Conservation (phyloP, 805 yeast genomes). For the Torulaspora delbrueckii region DNA sequence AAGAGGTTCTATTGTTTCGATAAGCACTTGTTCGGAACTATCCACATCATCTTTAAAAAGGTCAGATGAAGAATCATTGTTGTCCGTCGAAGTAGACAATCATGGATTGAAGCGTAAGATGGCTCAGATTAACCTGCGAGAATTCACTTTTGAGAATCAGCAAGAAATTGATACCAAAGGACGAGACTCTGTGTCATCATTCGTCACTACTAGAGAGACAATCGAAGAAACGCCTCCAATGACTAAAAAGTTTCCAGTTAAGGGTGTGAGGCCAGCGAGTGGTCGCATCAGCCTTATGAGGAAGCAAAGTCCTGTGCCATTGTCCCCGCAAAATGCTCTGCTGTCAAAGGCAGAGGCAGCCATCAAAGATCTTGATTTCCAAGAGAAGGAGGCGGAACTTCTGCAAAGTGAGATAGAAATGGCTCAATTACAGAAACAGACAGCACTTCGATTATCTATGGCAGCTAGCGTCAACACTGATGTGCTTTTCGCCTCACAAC, state of each 20-base stretch:
- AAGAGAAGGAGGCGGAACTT: constrained; percentile 21
- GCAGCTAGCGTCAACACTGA: constrained; percentile 25
- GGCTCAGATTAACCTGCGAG: constrained; percentile 47
- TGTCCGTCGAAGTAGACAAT: not conserved
- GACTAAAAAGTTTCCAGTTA: not conserved
- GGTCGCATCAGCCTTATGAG: constrained; percentile 32
- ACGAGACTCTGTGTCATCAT: constrained; percentile 8
- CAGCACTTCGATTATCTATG: constrained; percentile 9
- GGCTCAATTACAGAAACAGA: constrained; percentile 14
- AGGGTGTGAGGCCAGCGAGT: constrained; percentile 27
- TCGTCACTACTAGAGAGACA: constrained; percentile 19
- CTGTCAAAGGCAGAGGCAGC: constrained; percentile 5
- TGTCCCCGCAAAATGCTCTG: constrained; percentile 2
- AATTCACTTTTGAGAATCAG: constrained; percentile 36
- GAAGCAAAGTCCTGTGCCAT: constrained; percentile 10
- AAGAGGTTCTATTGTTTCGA: constrained; percentile 38
- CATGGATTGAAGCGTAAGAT: constrained; percentile 43
- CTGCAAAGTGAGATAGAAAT: constrained; percentile 21
- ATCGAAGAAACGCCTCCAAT: constrained; percentile 9
- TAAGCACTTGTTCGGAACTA: constrained; percentile 56
- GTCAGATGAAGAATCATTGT: not conserved
- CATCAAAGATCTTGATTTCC: constrained; percentile 13
- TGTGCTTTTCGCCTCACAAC: constrained; percentile 20
- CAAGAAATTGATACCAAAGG: constrained; percentile 6
- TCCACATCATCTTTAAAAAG: constrained; percentile 28